A percentile compares a stretch with the other conserved stretches of the same genome.
phyloP scores from a whole-genome alignment of 257 asterid genomes.

The Gardenia jasminoides region DNA sequence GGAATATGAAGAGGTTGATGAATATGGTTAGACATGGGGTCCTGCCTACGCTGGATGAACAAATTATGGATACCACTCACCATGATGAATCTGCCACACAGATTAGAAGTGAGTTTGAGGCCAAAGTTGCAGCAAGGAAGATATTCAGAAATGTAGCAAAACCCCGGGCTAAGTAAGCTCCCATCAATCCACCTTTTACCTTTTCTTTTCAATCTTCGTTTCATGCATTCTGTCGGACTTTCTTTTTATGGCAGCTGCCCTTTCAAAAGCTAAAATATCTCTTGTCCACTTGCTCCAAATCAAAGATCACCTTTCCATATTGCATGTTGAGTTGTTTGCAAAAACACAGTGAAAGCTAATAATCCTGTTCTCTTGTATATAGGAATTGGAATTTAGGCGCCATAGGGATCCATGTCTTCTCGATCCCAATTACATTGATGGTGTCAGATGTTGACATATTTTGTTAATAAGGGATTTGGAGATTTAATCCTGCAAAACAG shows the following conservation, averaged over 20 bases:
- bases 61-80: constrained; percentile 39
- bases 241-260: neutral
- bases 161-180: constrained; percentile 73
- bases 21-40: constrained; percentile 69
- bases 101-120: constrained; percentile 82
- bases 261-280: neutral
- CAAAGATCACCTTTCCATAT: neutral
- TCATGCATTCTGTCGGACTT: neutral
- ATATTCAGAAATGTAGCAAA: constrained; percentile 82
- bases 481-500: neutral
- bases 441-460: neutral
- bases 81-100: constrained; percentile 66
- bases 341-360: neutral
- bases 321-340: neutral
- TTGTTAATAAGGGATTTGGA: neutral
- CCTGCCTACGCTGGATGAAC: constrained; percentile 76
- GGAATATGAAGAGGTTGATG: constrained; percentile 94
- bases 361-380: neutral
- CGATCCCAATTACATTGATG: neutral
- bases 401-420: neutral
- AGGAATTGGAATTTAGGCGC: neutral
- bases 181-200: neutral
- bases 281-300: neutral
- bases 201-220: neutral
- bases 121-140: constrained; percentile 81